Percentiles rank a stretch among this genome's conserved stretches.
Conservation (phyloP, 169 alveolate species). For the Babesia sp. region DNA sequence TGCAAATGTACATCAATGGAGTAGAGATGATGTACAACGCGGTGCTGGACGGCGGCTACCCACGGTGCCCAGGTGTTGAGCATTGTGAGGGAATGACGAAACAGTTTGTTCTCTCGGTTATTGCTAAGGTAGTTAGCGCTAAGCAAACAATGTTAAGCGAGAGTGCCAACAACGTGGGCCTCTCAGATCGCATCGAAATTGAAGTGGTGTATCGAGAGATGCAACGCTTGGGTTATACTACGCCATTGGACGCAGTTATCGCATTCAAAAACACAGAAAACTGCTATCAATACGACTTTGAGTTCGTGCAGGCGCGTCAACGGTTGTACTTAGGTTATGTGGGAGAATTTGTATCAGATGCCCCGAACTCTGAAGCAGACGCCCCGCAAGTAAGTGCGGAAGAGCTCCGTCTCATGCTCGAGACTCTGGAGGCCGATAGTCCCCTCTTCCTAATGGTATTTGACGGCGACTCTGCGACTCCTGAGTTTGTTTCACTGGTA, state of each 20-base stretch:
- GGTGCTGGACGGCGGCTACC: constrained; percentile 48
- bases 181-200: constrained; percentile 7
- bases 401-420: constrained; percentile 33
- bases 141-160: constrained; percentile 3
- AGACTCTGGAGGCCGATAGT: constrained; percentile 32
- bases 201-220: constrained; percentile 20
- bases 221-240: constrained; percentile 52
- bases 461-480: neutral
- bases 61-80: constrained; percentile 65
- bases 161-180: neutral
- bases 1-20: constrained; percentile 48
- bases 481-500: constrained; percentile 3
- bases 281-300: constrained; percentile 35
- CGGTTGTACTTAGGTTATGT: neutral
- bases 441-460: constrained; percentile 15
- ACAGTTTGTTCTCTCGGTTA: constrained; percentile 6
- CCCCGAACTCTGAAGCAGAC: neutral
- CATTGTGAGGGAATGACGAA: constrained; percentile 15
- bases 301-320: constrained; percentile 18
- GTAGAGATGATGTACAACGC: constrained; percentile 57
- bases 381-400: constrained; percentile 34
- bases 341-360: neutral
- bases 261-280: constrained; percentile 54
- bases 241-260: constrained; percentile 32
- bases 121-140: constrained; percentile 21